These are phyloP conservation scores for Termitomyces sp. DNA, from an alignment of 768 basidiomycete species.

Conservation along the genomic window DNA sequence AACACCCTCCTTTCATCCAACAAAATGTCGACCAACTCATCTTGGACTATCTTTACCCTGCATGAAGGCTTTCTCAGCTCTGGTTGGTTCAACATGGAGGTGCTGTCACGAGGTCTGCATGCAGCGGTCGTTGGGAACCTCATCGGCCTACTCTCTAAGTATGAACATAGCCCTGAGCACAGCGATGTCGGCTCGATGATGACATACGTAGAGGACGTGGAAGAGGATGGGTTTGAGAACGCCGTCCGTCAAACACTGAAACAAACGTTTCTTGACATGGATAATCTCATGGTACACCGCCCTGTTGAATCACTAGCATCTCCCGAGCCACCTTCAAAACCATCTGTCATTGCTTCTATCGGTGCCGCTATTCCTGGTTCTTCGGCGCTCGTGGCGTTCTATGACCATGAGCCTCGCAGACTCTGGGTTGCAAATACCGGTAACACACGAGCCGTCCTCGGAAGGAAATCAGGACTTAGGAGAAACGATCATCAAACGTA, in stretches of 20 bases:
- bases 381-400: slow-evolving; percentile 7
- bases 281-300: neutral
- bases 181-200: slow-evolving; percentile 14
- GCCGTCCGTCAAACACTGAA: neutral
- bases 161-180: slow-evolving; percentile 16
- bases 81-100: slow-evolving; percentile 23
- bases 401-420: slow-evolving; percentile 8
- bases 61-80: slow-evolving; percentile 32
- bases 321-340: neutral
- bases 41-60: slow-evolving; percentile 35
- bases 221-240: slow-evolving; percentile 2
- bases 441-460: slow-evolving; percentile 5
- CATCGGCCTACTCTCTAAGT: slow-evolving; percentile 8
- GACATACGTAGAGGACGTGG: neutral
- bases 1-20: slow-evolving; percentile 9
- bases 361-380: slow-evolving; percentile 3
- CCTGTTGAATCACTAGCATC: neutral
- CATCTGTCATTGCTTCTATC: neutral
- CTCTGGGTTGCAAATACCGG: slow-evolving; percentile 7
- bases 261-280: slow-evolving; percentile 8
- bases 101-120: slow-evolving; percentile 29
- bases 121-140: slow-evolving; percentile 12
- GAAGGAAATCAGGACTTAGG: neutral
- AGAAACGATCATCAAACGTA: neutral
- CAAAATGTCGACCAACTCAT: neutral